Base-by-base conservation (phyloP, 140 eudicot genomes). In the Cichorium intybus region DNA sequence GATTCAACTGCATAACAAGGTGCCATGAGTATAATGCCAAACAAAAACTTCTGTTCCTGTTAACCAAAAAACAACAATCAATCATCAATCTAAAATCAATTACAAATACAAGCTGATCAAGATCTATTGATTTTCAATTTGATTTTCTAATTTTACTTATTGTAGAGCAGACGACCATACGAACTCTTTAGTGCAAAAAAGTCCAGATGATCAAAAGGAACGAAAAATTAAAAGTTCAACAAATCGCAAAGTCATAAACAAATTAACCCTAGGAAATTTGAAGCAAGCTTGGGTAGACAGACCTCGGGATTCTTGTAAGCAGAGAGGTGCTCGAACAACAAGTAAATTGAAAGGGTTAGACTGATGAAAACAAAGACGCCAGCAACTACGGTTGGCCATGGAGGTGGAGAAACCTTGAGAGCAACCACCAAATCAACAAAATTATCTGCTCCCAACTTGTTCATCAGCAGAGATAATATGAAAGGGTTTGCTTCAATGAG, bases 301-400 rank as follows among this genome's bases (percentile, higher is more conserved):
- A 88, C 99, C 99, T 93, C 99, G 11, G 99, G 99, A 56, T 93
- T 79, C 74, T 93, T 93, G 92, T 93, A 93, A 33, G 88, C 69
- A 20, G 99, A 88, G 1, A 93, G 80, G 72, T 93, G 99, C 56
- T 93, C 96, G 69, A 93, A 77, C 22, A 93, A 47, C 52, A 93
- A 86, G 75, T 88, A 93, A 29, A 93, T 61, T 14, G 99, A 93
- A 45, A 93, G 95, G 62, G 87, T 79, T 2, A 93, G 58, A 60
- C 90, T 85, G 72, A 88, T 54, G 22, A 85, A 64, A 17, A 88
- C 95, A 61, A 73, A 88, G 41, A 74, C 75, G 31, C 94, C 99
- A 26, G 97, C 97, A 29, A 81, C 66, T 54, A 86, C 16, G 74
- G 39, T 72, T 37, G 96, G 89, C 99, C 99, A 93, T 83, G 80